Evolutionary conservation across 345 rosid species (phyloP), one percentile per base, ranked within the genome.

Genomic region (Geranium brycei): DNA sequence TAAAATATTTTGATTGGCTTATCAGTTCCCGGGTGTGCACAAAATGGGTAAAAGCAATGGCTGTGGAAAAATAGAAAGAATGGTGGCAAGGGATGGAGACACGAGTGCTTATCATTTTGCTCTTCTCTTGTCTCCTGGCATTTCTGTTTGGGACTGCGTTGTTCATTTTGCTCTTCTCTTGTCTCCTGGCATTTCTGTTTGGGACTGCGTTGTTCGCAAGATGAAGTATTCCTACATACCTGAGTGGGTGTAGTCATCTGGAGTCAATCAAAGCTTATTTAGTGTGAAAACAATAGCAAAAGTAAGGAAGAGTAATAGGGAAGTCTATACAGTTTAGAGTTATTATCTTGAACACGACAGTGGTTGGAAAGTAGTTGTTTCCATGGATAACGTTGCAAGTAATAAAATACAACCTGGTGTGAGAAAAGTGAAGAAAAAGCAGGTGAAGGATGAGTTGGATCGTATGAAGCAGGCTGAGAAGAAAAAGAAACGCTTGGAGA

Each of bases 201-300:
- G 99, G 99, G 97, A 88, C 74, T 93, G 99, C 71, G 71, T 81
- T 74, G 93, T 93, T 58, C 91, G 99, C 66, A 88, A 83, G 63
- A 93, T 90, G 97, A 90, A 95, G 86, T 93, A 93, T 65, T 90
- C 99, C 72, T 85, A 70, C 87, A 82, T 90, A 80, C 97, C 99
- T 17, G 97, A 93, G 88, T 93, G 95, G 95, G 96, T 93, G 97
- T 90, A 93, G 96, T 71, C 40, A 53, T 75, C 68, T 62, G 64
- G 62, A 77, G 75, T 75, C 67, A 75, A 75, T 66, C 72, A 68
- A 81, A 69, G 53, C 59, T 73, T 79, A 68, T 72, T 67, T 68
- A 78, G 62, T 30, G 57, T 67, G 68, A 69, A 67, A 69, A 55
- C 58, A 58, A 70, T 58, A 41, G 66, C 59, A 74, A 30, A 23